Percentiles rank a stretch among this genome's conserved stretches.
Conservation (phyloP, 352 stramenopile species). For the Pythium volutum region DNA sequence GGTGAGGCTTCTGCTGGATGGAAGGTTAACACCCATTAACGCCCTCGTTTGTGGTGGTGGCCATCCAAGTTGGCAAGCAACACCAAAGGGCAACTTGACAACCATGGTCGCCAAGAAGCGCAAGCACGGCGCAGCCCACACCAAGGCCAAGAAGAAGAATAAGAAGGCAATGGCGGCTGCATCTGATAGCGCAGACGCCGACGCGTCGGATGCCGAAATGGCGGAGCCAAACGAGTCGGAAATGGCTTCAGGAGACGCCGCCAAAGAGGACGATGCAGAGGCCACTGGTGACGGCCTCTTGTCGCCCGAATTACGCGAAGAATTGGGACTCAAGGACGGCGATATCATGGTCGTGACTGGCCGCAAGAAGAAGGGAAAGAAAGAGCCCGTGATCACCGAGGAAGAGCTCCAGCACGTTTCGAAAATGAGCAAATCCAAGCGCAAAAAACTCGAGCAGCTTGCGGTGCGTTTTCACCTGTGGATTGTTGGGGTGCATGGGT, state of each 20-base stretch:
- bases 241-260: constrained; percentile 18
- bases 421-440: constrained; percentile 79
- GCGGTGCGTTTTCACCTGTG: constrained; percentile 27
- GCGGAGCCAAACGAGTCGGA: constrained; percentile 5
- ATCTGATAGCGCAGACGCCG: constrained; percentile 14
- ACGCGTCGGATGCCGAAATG: constrained; percentile 7
- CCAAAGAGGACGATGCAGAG: constrained; percentile 7
- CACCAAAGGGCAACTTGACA: neutral
- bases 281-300: constrained; percentile 33
- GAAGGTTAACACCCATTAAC: constrained; percentile 10
- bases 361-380: constrained; percentile 44
- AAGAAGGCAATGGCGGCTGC: constrained; percentile 45
- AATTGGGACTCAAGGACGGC: constrained; percentile 56
- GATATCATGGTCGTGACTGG: constrained; percentile 63
- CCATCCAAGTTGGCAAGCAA: constrained; percentile 1
- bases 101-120: constrained; percentile 63
- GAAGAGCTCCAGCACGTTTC: constrained; percentile 61
- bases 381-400: constrained; percentile 39
- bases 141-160: constrained; percentile 40
- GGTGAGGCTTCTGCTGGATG: neutral
- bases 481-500: neutral
- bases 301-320: constrained; percentile 58
- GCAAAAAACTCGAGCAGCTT: constrained; percentile 76
- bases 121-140: constrained; percentile 31
- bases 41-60: neutral